Conservation (phyloP, 2,329 filamentous ascomycete species). For the Fusarium tuaranense region DNA sequence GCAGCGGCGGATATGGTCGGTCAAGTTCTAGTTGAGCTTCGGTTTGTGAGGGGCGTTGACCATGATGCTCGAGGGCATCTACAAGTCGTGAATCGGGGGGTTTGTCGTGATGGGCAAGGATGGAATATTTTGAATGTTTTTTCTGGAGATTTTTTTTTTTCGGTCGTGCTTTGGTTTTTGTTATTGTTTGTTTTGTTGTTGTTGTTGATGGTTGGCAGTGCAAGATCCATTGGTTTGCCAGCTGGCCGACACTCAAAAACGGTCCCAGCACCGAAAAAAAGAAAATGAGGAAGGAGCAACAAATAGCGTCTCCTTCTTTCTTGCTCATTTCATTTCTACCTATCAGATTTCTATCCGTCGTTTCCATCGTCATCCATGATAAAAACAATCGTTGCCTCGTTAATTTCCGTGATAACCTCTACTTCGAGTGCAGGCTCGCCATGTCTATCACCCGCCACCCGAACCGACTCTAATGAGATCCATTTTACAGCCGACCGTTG, state of each 20-base stretch:
- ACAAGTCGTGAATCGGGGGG: neutral
- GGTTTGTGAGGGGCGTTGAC: neutral
- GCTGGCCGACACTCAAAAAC: constrained; percentile 15
- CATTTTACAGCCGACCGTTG: constrained; percentile 2
- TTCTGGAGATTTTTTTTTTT: neutral
- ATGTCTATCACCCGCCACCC: neutral
- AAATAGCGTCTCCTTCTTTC: neutral
- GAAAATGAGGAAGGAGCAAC: constrained; percentile 9
- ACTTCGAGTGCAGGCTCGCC: neutral
- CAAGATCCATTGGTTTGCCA: constrained; percentile 12
- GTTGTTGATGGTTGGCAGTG: neutral
- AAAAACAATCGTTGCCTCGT: neutral
- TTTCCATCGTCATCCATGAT: neutral
- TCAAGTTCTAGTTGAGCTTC: neutral
- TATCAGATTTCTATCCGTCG: constrained; percentile 4
- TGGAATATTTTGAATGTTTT: constrained; percentile 2
- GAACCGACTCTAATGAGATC: neutral
- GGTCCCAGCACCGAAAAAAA: neutral
- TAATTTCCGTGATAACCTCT: neutral
- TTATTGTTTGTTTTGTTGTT: constrained; percentile 10
- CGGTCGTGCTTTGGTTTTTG: neutral
- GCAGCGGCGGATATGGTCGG: neutral
- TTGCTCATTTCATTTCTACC: neutral
- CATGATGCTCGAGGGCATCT: constrained; percentile 8
- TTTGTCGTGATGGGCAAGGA: neutral